Conservation (phyloP, 495 filamentous ascomycete species). For the Penicillium macrosclerotiorum region DNA sequence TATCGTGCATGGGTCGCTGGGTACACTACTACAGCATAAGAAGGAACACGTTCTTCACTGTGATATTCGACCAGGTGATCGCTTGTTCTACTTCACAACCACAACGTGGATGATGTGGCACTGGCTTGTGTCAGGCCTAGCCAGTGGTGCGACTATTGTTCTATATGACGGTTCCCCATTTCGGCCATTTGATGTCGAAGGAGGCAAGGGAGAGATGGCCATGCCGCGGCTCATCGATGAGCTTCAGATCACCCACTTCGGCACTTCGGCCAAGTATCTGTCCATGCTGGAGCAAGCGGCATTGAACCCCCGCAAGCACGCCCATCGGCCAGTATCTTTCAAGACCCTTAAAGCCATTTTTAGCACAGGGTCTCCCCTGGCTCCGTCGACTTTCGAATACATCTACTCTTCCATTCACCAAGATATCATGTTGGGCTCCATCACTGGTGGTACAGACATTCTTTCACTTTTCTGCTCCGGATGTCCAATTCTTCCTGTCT, state of each 20-base stretch:
- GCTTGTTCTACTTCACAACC: constrained; percentile 85
- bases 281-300: constrained; percentile 82
- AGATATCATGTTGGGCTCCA: constrained; percentile 74
- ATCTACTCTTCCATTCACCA: constrained; percentile 77
- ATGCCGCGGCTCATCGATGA: constrained; percentile 70
- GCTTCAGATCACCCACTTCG: constrained; percentile 81
- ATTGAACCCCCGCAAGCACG: constrained; percentile 58
- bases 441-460: constrained; percentile 91
- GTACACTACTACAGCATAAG: constrained; percentile 89
- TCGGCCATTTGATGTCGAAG: constrained; percentile 53
- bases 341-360: constrained; percentile 72
- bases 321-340: constrained; percentile 49
- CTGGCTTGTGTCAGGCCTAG: constrained; percentile 82
- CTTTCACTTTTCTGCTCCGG: constrained; percentile 89
- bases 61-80: constrained; percentile 62
- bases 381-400: constrained; percentile 89
- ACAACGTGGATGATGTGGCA: constrained; percentile 99
- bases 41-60: constrained; percentile 88
- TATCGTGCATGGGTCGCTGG: constrained; percentile 85
- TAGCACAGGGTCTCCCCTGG: constrained; percentile 87
- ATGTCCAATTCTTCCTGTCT: constrained; percentile 81
- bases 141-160: constrained; percentile 74
- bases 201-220: constrained; percentile 59
- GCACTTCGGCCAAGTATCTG: constrained; percentile 90
- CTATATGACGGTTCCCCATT: constrained; percentile 91